These are phyloP conservation scores for Fusarium mangiferae DNA, from an alignment of 2,329 filamentous ascomycete species.

Conservation along the genomic window DNA sequence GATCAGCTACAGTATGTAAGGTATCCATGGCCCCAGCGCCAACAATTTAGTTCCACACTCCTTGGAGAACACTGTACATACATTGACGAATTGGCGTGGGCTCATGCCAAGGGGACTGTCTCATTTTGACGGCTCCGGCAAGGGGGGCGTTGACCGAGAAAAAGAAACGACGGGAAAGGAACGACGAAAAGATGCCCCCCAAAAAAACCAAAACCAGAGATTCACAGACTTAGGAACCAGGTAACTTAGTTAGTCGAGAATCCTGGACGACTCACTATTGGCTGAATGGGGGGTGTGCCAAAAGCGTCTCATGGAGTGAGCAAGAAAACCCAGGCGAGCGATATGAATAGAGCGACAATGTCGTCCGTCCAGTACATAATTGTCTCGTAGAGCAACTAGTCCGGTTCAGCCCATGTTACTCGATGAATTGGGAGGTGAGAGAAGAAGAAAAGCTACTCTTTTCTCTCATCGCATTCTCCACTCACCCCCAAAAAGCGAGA, in stretches of 20 bases:
- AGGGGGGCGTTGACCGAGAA: conserved; percentile 23
- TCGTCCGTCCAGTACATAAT: conserved; percentile 2
- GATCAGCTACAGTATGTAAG: conserved; percentile 1
- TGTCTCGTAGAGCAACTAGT: conserved; percentile 8
- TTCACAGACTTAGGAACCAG: background rate
- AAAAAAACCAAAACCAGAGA: background rate
- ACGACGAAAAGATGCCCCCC: background rate
- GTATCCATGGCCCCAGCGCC: conserved; percentile 1
- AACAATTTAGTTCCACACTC: conserved; percentile 15
- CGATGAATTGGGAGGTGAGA: conserved; percentile 14
- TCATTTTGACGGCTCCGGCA: conserved; percentile 38
- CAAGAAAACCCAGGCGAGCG: background rate
- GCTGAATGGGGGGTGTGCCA: conserved; percentile 10
- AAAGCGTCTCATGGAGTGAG: background rate
- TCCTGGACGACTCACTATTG: conserved; percentile 12
- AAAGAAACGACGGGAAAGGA: conserved; percentile 1
- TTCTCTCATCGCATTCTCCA: conserved; percentile 27
- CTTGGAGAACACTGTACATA: conserved; percentile 1
- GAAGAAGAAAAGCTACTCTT: conserved; percentile 15
- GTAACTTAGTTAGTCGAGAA: conserved; percentile 7
- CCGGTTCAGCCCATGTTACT: conserved; percentile 9
- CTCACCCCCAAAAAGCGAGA: conserved; percentile 6
- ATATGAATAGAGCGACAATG: background rate
- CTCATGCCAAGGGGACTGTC: conserved; percentile 40
- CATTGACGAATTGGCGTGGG: conserved; percentile 40